Base-by-base conservation (phyloP, 306 rosid genomes). In the Fagus crenata region DNA sequence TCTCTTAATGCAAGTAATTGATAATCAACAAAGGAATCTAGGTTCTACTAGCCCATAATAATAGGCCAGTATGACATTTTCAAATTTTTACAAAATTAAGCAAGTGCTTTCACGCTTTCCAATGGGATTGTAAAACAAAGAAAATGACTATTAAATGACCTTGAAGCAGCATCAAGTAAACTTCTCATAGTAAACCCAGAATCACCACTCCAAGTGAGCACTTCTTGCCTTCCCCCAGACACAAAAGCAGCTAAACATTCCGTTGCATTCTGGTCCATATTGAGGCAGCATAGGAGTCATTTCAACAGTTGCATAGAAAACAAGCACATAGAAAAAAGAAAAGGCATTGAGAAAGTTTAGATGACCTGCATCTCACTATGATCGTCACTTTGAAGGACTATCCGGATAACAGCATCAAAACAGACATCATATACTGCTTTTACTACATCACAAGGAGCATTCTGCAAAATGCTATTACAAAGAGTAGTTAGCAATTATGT, bases 331-430 rank as follows among this genome's bases (percentile, higher is more conserved):
- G 56, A 7, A 65, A 39, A 65, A 37, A 6, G 71, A 46, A 46
- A 46, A 37, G 49, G 71, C 46, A 3, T 39, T 4, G 40, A 65
- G 46, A 17, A 1, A 17, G 4, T 17, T 6, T 37, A 65, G 71
- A 39, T 56, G 42, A 94, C 98, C 98, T 95, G 98, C 90, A 95
- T 85, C 88, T 95, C 98, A 86, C 96, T 87, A 65, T 90, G 91
- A 84, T 92, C 98, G 6, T 87, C 95, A 71, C 96, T 92, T 76
- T 88, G 93, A 83, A 92, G 96, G 71, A 87, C 82, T 70, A 94
- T 85, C 69, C 77, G 82, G 80, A 88, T 80, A 78, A 87, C 83
- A 73, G 88, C 86, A 41, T 86, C 82, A 81, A 95, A 95, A 83
- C 95, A 90, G 80, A 83, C 92, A 82, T 87, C 96, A 82, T 92